Conservation (phyloP, 768 basidiomycete species). For the Leccinum subgranulosum region DNA sequence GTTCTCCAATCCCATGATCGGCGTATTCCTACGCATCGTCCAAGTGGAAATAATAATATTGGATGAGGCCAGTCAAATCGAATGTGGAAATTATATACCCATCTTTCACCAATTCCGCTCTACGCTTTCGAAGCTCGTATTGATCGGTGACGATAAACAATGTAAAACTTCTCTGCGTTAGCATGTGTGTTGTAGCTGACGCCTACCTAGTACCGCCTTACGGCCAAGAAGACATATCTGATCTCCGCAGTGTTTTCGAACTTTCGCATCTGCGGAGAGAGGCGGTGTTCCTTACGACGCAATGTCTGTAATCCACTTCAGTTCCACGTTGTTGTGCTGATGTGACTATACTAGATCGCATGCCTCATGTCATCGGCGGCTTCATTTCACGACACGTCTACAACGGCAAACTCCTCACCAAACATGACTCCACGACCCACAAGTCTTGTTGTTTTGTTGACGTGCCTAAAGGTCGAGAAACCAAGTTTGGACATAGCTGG, state of each 20-base stretch:
- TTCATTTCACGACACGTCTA: constrained; percentile 72
- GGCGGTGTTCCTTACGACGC: constrained; percentile 59
- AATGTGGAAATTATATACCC: constrained; percentile 39
- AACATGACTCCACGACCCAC: constrained; percentile 40
- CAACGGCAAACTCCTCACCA: constrained; percentile 52
- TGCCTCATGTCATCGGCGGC: constrained; percentile 71
- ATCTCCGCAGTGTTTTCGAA: constrained; percentile 75
- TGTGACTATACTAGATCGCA: constrained; percentile 55
- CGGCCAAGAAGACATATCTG: constrained; percentile 65
- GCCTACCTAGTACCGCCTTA: constrained; percentile 64
- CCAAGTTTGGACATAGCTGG: constrained; percentile 33
- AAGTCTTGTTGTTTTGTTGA: constrained; percentile 41
- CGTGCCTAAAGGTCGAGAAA: constrained; percentile 33
- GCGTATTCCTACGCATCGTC: constrained; percentile 19
- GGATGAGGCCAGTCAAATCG: constrained; percentile 50
- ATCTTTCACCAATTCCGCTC: constrained; percentile 27
- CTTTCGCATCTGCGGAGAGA: constrained; percentile 50
- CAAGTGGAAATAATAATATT: constrained; percentile 40
- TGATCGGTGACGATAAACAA: constrained; percentile 41
- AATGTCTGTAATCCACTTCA: constrained; percentile 49
- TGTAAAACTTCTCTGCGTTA: constrained; percentile 18
- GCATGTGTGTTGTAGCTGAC: neutral
- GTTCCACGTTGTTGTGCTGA: neutral
- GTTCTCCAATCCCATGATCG: constrained; percentile 32
- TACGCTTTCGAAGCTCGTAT: constrained; percentile 35